Evolutionary conservation across 371 early-diverging fungal species (phyloP).

Genomic region (Zopfochytrium polystomum): DNA sequence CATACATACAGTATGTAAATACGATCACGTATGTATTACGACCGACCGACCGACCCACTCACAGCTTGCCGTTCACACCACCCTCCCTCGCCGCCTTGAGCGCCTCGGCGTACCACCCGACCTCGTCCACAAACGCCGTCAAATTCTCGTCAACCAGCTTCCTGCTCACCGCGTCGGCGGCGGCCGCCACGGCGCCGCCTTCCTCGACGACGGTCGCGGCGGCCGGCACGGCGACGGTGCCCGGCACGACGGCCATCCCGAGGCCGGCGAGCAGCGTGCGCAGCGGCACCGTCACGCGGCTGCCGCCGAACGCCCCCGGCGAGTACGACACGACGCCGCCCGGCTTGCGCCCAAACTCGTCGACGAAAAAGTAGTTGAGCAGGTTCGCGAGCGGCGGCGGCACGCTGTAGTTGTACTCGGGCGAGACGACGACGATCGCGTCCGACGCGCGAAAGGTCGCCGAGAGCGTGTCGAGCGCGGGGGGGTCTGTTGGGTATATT

Average conservation of each 20-base stretch:
- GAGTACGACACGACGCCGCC: conserved; percentile 26
- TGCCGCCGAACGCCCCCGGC: conserved; percentile 25
- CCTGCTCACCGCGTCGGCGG: not conserved
- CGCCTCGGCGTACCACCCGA: conserved; percentile 16
- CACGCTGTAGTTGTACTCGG: conserved; percentile 32
- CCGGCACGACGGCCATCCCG: conserved; percentile 20
- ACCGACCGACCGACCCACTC: too few species aligned
- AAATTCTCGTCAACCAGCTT: not conserved
- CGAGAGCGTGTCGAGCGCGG: conserved; percentile 20
- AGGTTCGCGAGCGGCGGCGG: conserved; percentile 32
- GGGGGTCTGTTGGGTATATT: conserved; percentile 16
- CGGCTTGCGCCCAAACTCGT: conserved; percentile 26
- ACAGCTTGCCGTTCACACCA: too few species aligned
- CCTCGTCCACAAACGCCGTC: conserved; percentile 15
- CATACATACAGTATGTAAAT: too few species aligned
- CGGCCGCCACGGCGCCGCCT: conserved; percentile 9
- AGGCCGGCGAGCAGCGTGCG: conserved; percentile 17
- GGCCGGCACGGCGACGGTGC: conserved; percentile 20
- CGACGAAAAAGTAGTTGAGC: conserved; percentile 25
- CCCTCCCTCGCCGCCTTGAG: conserved; percentile 7
- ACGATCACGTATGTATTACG: too few species aligned
- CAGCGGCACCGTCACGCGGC: conserved; percentile 16
- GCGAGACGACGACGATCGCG: conserved; percentile 25
- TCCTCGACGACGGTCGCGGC: conserved; percentile 15
- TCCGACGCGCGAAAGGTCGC: conserved; percentile 14